These are phyloP conservation scores for Colletotrichum sidae DNA, from an alignment of 2,329 filamentous ascomycete genomes.

Conservation along the genomic window DNA sequence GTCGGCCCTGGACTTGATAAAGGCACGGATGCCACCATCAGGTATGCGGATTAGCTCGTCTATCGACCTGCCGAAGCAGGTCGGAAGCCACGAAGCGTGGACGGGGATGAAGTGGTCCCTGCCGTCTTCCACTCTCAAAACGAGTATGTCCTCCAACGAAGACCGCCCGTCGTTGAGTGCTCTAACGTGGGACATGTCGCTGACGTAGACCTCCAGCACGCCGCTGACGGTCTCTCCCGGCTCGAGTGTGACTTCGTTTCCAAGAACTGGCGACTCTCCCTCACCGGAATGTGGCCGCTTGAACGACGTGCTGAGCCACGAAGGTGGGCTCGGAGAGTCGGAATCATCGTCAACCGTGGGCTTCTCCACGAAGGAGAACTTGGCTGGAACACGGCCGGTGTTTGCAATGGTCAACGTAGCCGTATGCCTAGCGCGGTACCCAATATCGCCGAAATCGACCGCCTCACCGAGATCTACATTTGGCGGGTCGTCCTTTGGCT, in stretches of 20 bases:
- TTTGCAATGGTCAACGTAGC: slow-evolving; percentile 88
- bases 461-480: slow-evolving; percentile 61
- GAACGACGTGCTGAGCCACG: slow-evolving; percentile 80
- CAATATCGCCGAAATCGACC: slow-evolving; percentile 83
- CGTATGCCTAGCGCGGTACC: slow-evolving; percentile 74
- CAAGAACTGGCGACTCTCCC: slow-evolving; percentile 46
- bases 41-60: slow-evolving; percentile 89
- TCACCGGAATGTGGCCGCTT: slow-evolving; percentile 58
- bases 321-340: slow-evolving; percentile 53
- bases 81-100: slow-evolving; percentile 81
- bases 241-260: slow-evolving; percentile 73
- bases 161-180: slow-evolving; percentile 76
- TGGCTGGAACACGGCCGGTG: slow-evolving; percentile 85
- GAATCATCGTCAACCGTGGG: slow-evolving; percentile 63
- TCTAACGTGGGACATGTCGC: slow-evolving; percentile 71
- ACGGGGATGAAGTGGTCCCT: slow-evolving; percentile 93
- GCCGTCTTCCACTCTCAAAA: slow-evolving; percentile 85
- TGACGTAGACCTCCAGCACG: slow-evolving; percentile 75
- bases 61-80: slow-evolving; percentile 86
- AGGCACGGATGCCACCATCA: slow-evolving; percentile 77
- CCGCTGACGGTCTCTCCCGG: slow-evolving; percentile 86
- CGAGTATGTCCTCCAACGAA: slow-evolving; percentile 85
- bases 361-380: slow-evolving; percentile 82
- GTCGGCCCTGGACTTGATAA: slow-evolving; percentile 49
- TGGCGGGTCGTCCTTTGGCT: slow-evolving; percentile 37